Evolutionary conservation across 768 basidiomycete species (phyloP), one percentile per base, ranked within the genome.

Genomic region (Serendipita vermifera): DNA sequence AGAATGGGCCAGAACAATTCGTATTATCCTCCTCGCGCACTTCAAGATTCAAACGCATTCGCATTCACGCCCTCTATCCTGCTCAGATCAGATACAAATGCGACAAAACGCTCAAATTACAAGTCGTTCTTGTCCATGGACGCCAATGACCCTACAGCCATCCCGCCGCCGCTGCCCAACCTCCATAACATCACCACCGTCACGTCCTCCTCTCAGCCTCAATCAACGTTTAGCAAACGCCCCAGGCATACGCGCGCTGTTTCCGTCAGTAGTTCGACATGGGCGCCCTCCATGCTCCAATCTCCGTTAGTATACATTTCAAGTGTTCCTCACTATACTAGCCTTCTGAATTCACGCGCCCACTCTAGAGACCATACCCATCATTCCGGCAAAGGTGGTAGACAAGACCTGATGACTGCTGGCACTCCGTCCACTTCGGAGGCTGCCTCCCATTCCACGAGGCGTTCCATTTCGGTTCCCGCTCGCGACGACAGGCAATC

Each of bases 401-500:
- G 17, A 13, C 27, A n/a, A 24, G 22, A 15, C 29, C 7, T 11
- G 20, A 27, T n/a, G n/a, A 51, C 27, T 4, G 32, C 24, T 15
- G 46, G 32, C 17, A 51, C 46, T 51, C 46, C 46, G 46, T 51
- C 27, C 24, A n/a, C 22, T 51, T 5, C 46, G 46, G 46, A 51
- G 5, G n/a, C 5, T 22, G 9, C 46, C 27, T 22, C 46, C 0
- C 46, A 51, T 0, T 31, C 27, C 15, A 51, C 11, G 9, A 51
- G 39, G 15, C 39, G 39, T 17, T 41, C 15, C 39, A 41, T 26
- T 20, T 41, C 39, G 17, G 17, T 20, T 17, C 26, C 39, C 7
- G 17, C 26, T 17, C 39, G 27, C 26, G 39, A 41, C 15, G 9
- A 41, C 26, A 20, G 17, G 27, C 9, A 9, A 7, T n/a, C 39